Conservation (phyloP, 306 rosid species). For the Vicia sativa region DNA sequence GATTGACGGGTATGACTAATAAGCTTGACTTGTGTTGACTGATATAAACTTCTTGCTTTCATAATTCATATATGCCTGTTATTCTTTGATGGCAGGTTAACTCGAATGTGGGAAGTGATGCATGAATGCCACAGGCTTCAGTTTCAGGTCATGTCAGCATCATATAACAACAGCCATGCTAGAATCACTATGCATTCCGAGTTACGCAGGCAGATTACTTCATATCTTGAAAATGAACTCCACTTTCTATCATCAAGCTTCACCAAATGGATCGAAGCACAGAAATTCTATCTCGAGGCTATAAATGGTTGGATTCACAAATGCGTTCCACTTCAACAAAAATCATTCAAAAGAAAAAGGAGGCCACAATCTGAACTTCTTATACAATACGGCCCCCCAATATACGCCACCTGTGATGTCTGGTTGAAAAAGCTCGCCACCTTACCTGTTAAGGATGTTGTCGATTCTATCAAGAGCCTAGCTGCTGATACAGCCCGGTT, state of each 20-base stretch:
- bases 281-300: slow-evolving; percentile 68
- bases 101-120: slow-evolving; percentile 96
- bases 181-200: slow-evolving; percentile 67
- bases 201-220: slow-evolving; percentile 59
- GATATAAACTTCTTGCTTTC: slow-evolving; percentile 32
- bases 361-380: slow-evolving; percentile 31
- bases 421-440: slow-evolving; percentile 62
- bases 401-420: slow-evolving; percentile 59
- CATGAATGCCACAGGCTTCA: slow-evolving; percentile 84
- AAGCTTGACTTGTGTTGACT: background rate
- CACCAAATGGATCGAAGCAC: slow-evolving; percentile 81
- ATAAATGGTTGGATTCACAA: slow-evolving; percentile 75
- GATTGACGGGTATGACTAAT: slow-evolving; percentile 70
- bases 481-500: slow-evolving; percentile 61
- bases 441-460: slow-evolving; percentile 57
- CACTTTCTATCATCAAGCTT: slow-evolving; percentile 61
- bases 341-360: slow-evolving; percentile 60
- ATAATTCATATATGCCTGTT: slow-evolving; percentile 37
- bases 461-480: slow-evolving; percentile 63
- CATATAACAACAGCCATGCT: slow-evolving; percentile 54
- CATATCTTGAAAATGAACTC: slow-evolving; percentile 77
- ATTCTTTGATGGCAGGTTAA: slow-evolving; percentile 56
- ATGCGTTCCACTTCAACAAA: slow-evolving; percentile 61
- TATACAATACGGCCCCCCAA: slow-evolving; percentile 61
- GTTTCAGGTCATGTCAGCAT: slow-evolving; percentile 62